Percentiles rank a stretch among this genome's conserved stretches.
These are phyloP conservation scores for Geranium brycei DNA, from an alignment of 345 rosid genomes.

Conservation along the genomic window DNA sequence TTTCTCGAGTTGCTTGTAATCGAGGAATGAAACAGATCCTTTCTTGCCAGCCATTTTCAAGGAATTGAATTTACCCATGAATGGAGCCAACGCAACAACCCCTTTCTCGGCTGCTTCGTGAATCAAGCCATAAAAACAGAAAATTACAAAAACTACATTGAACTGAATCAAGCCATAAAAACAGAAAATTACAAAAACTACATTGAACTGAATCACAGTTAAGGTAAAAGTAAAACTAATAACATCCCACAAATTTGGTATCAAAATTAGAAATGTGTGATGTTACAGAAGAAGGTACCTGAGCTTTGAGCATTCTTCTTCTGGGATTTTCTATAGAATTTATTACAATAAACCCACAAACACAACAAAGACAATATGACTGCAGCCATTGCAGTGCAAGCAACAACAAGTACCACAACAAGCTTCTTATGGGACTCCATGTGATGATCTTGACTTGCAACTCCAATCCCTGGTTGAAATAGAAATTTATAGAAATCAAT, in stretches of 20 bases:
- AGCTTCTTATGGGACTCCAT: constrained; percentile 34
- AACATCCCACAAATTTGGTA: constrained; percentile 3
- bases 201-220: not conserved
- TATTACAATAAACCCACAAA: constrained; percentile 37
- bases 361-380: constrained; percentile 29
- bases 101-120: constrained; percentile 41
- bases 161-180: constrained; percentile 4
- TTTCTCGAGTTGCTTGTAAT: constrained; percentile 48
- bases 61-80: constrained; percentile 38
- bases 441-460: constrained; percentile 28
- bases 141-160: constrained; percentile 2
- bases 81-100: constrained; percentile 26
- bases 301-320: constrained; percentile 26
- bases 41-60: constrained; percentile 27
- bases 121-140: constrained; percentile 4
- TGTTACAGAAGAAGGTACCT: constrained; percentile 25
- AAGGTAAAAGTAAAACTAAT: constrained; percentile 5
- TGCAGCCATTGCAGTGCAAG: constrained; percentile 35
- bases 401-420: constrained; percentile 34
- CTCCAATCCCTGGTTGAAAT: constrained; percentile 29
- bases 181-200: constrained; percentile 1
- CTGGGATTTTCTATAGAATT: constrained; percentile 22
- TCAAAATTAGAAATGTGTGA: not conserved
- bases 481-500: constrained; percentile 6
- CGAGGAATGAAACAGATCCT: constrained; percentile 41